Evolutionary conservation across 768 basidiomycete genomes (phyloP), one percentile per base, ranked within the genome.

Genomic region (Megacollybia marginata): DNA sequence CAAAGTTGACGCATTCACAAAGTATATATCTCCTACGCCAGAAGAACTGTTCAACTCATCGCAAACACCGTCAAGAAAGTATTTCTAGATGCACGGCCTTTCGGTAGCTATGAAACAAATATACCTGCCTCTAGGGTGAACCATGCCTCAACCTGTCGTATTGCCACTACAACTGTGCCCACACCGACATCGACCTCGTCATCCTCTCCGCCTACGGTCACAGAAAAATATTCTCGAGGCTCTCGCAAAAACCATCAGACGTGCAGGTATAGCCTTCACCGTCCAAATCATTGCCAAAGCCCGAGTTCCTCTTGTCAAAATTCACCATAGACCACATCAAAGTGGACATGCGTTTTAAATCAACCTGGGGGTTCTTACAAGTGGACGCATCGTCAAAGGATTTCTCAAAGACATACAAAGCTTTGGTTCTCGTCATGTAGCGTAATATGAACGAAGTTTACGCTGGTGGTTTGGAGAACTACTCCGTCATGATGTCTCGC

Each of bases 371-470:
- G 93, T 9, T n/a, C 68, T 96, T 48, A 68, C 76, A 32, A 85
- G 90, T 1, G 88, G 88, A 1, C 70, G 76, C 40, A 85, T 94
- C 50, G 79, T 97, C 59, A 87, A 85, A 43, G 78, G 83, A 2
- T 92, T 94, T 62, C 70, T 95, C 36, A 70, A 75, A 40, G 72
- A 88, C 49, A 73, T 92, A 63, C 65, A 57, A 42, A 70, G 70
- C 50, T 49, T 80, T 99, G 35, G 83, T 97, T 34, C 68, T 97
- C 62, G 81, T 95, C 53, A 85, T 88, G 54, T 92, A 96, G 62
- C 74, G 94, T 36, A 80, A 80, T 28, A 89, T 97, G 92, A 98
- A 99, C 64, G 96, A 98, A 65, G 95, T 98, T 15, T 97, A 85
- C 64, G 88, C 86, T 0, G 95, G 96, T 8, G 96, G 96, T 2